phyloP scores from a whole-genome alignment of 495 filamentous ascomycete genomes.

The Delitschia confertaspora region DNA sequence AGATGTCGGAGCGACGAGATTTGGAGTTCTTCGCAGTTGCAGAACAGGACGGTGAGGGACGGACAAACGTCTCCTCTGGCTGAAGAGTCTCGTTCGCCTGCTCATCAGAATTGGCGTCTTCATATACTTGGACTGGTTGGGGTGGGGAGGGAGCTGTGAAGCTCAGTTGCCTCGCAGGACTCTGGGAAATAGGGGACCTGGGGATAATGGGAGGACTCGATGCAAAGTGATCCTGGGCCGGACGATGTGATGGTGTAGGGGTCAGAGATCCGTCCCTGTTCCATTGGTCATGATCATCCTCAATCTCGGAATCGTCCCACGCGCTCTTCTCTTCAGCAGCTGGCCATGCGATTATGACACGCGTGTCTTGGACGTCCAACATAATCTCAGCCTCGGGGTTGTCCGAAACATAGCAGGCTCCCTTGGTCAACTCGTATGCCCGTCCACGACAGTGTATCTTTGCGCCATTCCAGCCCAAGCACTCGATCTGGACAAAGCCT shows the following conservation, averaged over 20 bases:
- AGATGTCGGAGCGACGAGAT: slow-evolving; percentile 9
- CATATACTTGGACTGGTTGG: slow-evolving; percentile 48
- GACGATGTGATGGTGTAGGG: slow-evolving; percentile 39
- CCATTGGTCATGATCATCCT: slow-evolving; percentile 57
- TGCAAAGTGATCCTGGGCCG: slow-evolving; percentile 32
- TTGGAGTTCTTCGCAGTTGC: slow-evolving; percentile 14
- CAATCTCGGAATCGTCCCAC: slow-evolving; percentile 47
- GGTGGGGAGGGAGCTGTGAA: slow-evolving; percentile 38
- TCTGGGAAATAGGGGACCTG: slow-evolving; percentile 22
- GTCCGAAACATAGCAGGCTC: slow-evolving; percentile 82
- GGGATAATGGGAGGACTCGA: slow-evolving; percentile 62
- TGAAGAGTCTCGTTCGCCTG: slow-evolving; percentile 10
- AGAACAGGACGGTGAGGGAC: slow-evolving; percentile 11
- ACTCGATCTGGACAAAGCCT: slow-evolving; percentile 74
- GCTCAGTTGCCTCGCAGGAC: slow-evolving; percentile 17
- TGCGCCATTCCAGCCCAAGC: slow-evolving; percentile 90
- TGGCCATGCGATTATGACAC: slow-evolving; percentile 85
- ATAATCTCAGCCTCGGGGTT: slow-evolving; percentile 87
- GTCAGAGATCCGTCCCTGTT: slow-evolving; percentile 54
- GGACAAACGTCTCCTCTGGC: slow-evolving; percentile 14
- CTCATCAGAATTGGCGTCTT: slow-evolving; percentile 43
- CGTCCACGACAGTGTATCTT: slow-evolving; percentile 87
- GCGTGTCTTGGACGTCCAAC: slow-evolving; percentile 87
- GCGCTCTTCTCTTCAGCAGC: slow-evolving; percentile 48
- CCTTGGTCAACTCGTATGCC: slow-evolving; percentile 77